Evolutionary conservation across 2,329 filamentous ascomycete species (phyloP).

Genomic region (Pyricularia pennisetigena): DNA sequence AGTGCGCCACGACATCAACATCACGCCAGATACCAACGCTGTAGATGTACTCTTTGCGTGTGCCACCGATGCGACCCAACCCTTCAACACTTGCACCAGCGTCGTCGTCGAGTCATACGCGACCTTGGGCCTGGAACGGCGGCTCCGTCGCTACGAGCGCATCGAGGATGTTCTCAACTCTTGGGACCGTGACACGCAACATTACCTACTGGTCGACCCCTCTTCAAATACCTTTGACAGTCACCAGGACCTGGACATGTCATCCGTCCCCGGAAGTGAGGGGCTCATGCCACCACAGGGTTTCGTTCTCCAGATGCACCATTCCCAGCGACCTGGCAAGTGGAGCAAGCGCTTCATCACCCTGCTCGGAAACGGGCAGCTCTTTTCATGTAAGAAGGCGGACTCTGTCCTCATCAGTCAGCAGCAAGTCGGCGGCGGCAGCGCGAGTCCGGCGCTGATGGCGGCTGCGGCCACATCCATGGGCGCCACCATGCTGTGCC

Average conservation of each 20-base stretch:
- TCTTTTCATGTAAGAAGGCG: slow-evolving; percentile 59
- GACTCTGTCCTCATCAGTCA: slow-evolving; percentile 35
- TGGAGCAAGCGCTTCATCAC: slow-evolving; percentile 83
- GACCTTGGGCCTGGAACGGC: slow-evolving; percentile 69
- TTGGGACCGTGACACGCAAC: slow-evolving; percentile 76
- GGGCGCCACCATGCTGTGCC: slow-evolving; percentile 62
- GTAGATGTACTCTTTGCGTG: slow-evolving; percentile 63
- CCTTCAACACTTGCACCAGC: slow-evolving; percentile 53
- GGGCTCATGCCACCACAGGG: slow-evolving; percentile 38
- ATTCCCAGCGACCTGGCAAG: slow-evolving; percentile 72
- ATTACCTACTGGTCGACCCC: slow-evolving; percentile 59
- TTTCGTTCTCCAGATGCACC: slow-evolving; percentile 62
- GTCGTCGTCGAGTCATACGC: slow-evolving; percentile 71
- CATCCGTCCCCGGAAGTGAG: slow-evolving; percentile 38
- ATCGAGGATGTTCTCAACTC: slow-evolving; percentile 85
- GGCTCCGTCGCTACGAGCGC: slow-evolving; percentile 75
- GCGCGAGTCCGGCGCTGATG: not conserved
- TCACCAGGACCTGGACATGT: slow-evolving; percentile 52
- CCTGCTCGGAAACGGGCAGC: slow-evolving; percentile 63
- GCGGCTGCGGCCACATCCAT: not conserved
- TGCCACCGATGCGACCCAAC: slow-evolving; percentile 36
- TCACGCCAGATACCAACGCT: slow-evolving; percentile 65
- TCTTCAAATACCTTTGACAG: slow-evolving; percentile 39
- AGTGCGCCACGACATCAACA: slow-evolving; percentile 57
- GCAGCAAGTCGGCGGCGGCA: slow-evolving; percentile 1